Evolutionary conservation across 495 filamentous ascomycete genomes (phyloP).

Genomic region (Cercophora sp.): DNA sequence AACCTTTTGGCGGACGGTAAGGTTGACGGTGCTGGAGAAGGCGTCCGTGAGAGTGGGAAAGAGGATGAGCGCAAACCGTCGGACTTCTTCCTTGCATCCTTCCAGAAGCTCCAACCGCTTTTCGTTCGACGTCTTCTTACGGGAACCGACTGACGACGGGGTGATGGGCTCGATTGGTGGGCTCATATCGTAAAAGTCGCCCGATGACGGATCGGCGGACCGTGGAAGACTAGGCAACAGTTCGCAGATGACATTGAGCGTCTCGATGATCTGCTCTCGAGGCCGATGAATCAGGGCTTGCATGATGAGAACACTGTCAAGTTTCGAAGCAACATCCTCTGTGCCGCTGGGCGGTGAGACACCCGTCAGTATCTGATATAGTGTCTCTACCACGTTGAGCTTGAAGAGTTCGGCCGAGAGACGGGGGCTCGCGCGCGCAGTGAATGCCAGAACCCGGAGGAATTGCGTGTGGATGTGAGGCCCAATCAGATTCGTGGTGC

Average conservation of each 20-base stretch:
- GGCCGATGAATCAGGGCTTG: conserved; percentile 95
- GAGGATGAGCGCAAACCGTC: conserved; percentile 90
- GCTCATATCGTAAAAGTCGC: conserved; percentile 48
- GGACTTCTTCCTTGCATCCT: conserved; percentile 77
- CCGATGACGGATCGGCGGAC: conserved; percentile 47
- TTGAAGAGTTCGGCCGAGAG: conserved; percentile 89
- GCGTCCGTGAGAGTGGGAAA: conserved; percentile 95
- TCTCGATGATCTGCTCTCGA: conserved; percentile 95
- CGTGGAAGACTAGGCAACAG: conserved; percentile 68
- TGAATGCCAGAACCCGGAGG: conserved; percentile 82
- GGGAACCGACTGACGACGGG: conserved; percentile 29
- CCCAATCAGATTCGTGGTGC: conserved; percentile 93
- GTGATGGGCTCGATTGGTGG: conserved; percentile 32
- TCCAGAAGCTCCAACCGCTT: conserved; percentile 74
- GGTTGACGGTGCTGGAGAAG: conserved; percentile 96
- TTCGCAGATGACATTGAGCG: conserved; percentile 96
- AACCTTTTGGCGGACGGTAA: conserved; percentile 96
- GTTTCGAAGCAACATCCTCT: conserved; percentile 80
- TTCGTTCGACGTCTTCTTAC: conserved; percentile 64
- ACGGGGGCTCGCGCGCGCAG: conserved; percentile 78
- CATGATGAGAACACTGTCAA: conserved; percentile 98
- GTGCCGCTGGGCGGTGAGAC: conserved; percentile 81
- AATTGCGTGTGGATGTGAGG: conserved; percentile 97
- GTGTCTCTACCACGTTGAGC: conserved; percentile 95
- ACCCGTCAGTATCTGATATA: conserved; percentile 96